Conservation (phyloP, 2,329 filamentous ascomycete species). For the Scopulariopsis brevicaulis region DNA sequence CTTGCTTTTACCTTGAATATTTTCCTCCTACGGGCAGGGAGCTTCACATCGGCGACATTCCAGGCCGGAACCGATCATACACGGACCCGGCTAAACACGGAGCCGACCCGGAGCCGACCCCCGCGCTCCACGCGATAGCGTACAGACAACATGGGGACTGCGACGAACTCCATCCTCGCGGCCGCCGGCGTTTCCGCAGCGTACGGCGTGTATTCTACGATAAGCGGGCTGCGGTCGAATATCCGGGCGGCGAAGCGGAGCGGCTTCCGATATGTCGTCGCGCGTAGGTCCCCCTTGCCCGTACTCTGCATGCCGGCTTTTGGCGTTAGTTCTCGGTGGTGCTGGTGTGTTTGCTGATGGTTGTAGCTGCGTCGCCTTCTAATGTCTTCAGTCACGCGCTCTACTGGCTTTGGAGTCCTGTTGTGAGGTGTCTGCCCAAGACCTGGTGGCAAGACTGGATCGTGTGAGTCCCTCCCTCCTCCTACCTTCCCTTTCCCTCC, state of each 20-base stretch:
- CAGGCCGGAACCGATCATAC: too few relatives aligned
- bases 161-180: background rate
- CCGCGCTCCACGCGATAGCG: too few relatives aligned
- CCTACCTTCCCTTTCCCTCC: background rate
- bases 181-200: constrained; percentile 19
- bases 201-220: constrained; percentile 19
- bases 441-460: constrained; percentile 46
- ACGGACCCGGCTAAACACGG: too few relatives aligned
- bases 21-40: too few relatives aligned
- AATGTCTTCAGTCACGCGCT: constrained; percentile 44
- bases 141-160: background rate
- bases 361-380: constrained; percentile 35
- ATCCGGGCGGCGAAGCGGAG: constrained; percentile 36
- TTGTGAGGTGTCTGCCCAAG: constrained; percentile 43
- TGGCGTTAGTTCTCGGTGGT: background rate
- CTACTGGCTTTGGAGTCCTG: constrained; percentile 37
- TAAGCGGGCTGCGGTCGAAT: constrained; percentile 27
- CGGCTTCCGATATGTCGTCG: constrained; percentile 39
- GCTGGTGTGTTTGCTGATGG: background rate
- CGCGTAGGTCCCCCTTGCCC: constrained; percentile 30
- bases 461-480: constrained; percentile 31
- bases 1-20: too few relatives aligned
- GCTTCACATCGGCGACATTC: too few relatives aligned
- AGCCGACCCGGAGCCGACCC: too few relatives aligned
- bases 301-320: background rate